Conservation (phyloP, 805 yeast species). For the Cyberlindnera veronae region DNA sequence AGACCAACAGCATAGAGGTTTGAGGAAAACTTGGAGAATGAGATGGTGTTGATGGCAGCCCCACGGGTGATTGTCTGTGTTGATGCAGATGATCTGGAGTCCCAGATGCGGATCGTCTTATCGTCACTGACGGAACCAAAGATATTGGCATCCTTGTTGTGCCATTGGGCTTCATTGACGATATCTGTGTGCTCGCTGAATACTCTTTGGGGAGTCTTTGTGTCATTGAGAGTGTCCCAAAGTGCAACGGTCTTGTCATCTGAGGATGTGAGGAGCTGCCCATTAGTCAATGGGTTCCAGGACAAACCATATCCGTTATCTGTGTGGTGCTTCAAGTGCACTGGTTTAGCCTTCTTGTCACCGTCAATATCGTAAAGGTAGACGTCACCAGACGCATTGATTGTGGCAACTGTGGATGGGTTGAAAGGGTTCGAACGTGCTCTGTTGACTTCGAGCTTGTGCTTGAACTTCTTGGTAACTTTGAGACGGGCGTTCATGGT, state of each 20-base stretch:
- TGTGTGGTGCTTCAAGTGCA: constrained; percentile 45
- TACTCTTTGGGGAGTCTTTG: constrained; percentile 29
- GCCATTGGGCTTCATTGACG: constrained; percentile 79
- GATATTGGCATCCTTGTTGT: constrained; percentile 41
- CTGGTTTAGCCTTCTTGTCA: constrained; percentile 27
- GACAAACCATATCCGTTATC: constrained; percentile 74
- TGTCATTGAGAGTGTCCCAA: constrained; percentile 44
- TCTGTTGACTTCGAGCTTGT: constrained; percentile 65
- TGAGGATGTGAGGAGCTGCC: constrained; percentile 54
- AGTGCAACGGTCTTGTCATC: constrained; percentile 65
- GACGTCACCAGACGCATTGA: constrained; percentile 63
- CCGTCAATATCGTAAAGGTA: constrained; percentile 43
- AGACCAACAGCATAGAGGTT: constrained; percentile 69
- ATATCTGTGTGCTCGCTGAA: constrained; percentile 47
- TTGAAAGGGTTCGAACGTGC: constrained; percentile 69
- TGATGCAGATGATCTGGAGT: constrained; percentile 34
- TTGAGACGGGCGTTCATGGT: constrained; percentile 51
- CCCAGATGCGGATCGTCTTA: constrained; percentile 49
- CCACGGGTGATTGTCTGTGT: constrained; percentile 28
- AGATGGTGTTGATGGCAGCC: constrained; percentile 53
- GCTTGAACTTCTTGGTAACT: constrained; percentile 57
- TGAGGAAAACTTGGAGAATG: constrained; percentile 60
- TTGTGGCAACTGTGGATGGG: constrained; percentile 53
- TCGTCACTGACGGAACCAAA: constrained; percentile 80
- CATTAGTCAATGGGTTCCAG: constrained; percentile 52